phyloP scores from a whole-genome alignment of 75 land plant species.

The Gnetum montanum region DNA sequence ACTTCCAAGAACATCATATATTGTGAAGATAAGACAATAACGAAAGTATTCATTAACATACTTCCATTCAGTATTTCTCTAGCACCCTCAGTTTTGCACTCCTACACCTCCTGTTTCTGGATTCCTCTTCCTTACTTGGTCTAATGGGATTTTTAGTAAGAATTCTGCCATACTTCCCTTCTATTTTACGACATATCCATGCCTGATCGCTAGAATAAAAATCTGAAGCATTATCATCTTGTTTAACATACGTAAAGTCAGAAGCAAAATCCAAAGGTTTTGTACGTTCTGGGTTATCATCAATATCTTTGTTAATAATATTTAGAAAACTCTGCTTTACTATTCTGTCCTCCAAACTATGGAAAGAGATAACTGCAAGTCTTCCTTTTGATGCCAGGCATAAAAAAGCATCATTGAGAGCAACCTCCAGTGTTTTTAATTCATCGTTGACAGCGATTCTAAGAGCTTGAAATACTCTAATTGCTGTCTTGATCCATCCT shows the following conservation, averaged over 20 bases:
- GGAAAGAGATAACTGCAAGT: conserved; percentile 95
- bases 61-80: conserved; percentile 29
- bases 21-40: no score
- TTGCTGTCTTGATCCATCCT: conserved; percentile 90
- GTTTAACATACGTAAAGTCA: conserved; percentile 1
- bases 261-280: not conserved
- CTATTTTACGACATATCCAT: conserved; percentile 44
- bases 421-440: conserved; percentile 50
- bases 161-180: conserved; percentile 45
- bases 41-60: no score
- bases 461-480: conserved; percentile 90
- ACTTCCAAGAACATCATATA: no score
- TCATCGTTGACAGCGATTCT: conserved; percentile 99
- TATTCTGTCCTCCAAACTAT: conserved; percentile 95
- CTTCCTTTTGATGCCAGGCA: conserved; percentile 79
- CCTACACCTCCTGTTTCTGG: conserved; percentile 57
- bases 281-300: not conserved
- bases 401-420: conserved; percentile 57
- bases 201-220: conserved; percentile 3
- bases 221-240: not conserved
- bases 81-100: conserved; percentile 94
- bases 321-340: conserved; percentile 78
- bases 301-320: conserved; percentile 24
- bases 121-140: conserved; percentile 63
- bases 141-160: conserved; percentile 83